These are phyloP conservation scores for Rhizomucor pusillus DNA, from an alignment of 371 early-diverging fungal species.

Conservation along the genomic window DNA sequence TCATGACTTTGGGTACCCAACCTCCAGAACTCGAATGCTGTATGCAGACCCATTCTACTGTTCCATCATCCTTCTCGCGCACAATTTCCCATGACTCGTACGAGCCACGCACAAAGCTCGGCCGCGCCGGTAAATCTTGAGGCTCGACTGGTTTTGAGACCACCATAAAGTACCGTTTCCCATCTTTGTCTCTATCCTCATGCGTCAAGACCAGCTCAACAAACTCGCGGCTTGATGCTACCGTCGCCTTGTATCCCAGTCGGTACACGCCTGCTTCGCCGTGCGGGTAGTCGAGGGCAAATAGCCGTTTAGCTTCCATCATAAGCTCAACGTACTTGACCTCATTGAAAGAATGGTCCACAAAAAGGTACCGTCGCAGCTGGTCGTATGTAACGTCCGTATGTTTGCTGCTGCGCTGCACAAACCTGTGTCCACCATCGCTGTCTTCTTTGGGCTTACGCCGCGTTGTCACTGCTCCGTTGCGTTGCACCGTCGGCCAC, in stretches of 20 bases:
- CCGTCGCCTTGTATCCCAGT: conserved; percentile 27
- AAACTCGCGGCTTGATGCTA: conserved; percentile 22
- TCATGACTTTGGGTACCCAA: conserved; percentile 17
- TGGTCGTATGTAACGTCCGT: too few relatives aligned
- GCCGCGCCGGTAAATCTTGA: neutral
- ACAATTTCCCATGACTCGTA: conserved; percentile 33
- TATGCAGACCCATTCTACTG: conserved; percentile 28
- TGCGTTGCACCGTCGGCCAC: too few relatives aligned
- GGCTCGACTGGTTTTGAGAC: conserved; percentile 23
- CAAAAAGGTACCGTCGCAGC: too few relatives aligned
- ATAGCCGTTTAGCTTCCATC: conserved; percentile 13
- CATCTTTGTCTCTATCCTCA: conserved; percentile 5
- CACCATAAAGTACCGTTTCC: conserved; percentile 18
- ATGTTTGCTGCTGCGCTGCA: too few relatives aligned
- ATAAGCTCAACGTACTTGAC: neutral
- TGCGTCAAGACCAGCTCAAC: conserved; percentile 26
- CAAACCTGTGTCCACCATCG: too few relatives aligned
- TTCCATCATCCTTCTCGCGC: conserved; percentile 15
- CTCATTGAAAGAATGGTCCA: too few relatives aligned
- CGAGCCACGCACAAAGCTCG: conserved; percentile 21
- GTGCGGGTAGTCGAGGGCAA: neutral
- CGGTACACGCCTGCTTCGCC: conserved; percentile 24
- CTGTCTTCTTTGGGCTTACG: too few relatives aligned
- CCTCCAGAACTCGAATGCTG: conserved; percentile 28
- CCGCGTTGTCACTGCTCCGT: too few relatives aligned